Percentiles rank a stretch among this genome's conserved stretches.
These are phyloP conservation scores for Volutella citrinella DNA, from an alignment of 2,329 filamentous ascomycete genomes.

Conservation along the genomic window DNA sequence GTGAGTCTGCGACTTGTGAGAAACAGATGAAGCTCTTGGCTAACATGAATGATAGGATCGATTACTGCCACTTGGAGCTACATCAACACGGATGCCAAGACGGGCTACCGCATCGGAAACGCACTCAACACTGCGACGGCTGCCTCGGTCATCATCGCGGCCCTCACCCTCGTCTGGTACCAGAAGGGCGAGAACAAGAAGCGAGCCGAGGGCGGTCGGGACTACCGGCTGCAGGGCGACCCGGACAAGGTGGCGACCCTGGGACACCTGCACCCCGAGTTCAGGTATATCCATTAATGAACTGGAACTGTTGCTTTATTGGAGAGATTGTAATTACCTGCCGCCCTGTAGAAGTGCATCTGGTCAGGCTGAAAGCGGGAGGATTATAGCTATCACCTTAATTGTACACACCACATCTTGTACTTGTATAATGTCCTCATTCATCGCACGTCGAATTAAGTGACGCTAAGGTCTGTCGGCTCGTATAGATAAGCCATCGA, in stretches of 20 bases:
- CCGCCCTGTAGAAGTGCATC: too few relatives aligned
- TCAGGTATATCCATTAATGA: slow-evolving; percentile 24
- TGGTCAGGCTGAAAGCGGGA: too few relatives aligned
- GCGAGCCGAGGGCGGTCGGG: slow-evolving; percentile 19
- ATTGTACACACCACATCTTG: too few relatives aligned
- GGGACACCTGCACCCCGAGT: slow-evolving; percentile 23
- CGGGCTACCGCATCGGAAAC: slow-evolving; percentile 24
- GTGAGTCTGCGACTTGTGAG: slow-evolving; percentile 6
- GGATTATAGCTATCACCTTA: too few relatives aligned
- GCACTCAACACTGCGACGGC: slow-evolving; percentile 23
- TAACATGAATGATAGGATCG: slow-evolving; percentile 14
- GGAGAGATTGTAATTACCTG: too few relatives aligned
- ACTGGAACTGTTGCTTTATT: too few relatives aligned
- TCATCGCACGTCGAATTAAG: too few relatives aligned
- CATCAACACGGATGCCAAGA: slow-evolving; percentile 25
- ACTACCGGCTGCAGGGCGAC: slow-evolving; percentile 18
- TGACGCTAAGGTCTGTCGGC: too few relatives aligned
- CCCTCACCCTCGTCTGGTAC: slow-evolving; percentile 16
- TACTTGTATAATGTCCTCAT: too few relatives aligned
- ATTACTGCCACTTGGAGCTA: slow-evolving; percentile 28
- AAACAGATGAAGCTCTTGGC: too few relatives aligned
- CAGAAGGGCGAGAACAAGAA: slow-evolving; percentile 25
- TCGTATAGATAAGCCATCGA: too few relatives aligned
- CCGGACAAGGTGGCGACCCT: slow-evolving; percentile 18
- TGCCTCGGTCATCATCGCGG: slow-evolving; percentile 19